phyloP scores from a whole-genome alignment of 441 rosid species.

The Jatropha podagrica region DNA sequence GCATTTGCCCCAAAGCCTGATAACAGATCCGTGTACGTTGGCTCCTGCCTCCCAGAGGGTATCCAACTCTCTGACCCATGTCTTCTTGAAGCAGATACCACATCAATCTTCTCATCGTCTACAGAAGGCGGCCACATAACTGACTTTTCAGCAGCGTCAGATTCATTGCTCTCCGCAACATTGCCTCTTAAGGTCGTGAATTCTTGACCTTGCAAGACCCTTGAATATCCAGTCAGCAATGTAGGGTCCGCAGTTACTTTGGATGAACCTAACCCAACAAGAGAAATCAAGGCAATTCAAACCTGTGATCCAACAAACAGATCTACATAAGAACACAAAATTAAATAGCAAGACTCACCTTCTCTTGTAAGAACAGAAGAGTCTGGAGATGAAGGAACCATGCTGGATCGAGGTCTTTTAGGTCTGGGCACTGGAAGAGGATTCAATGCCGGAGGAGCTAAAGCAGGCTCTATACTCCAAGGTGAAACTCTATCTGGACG shows the following conservation, averaged over 20 bases:
- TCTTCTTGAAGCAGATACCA: conserved; percentile 56
- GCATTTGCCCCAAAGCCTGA: conserved; percentile 62
- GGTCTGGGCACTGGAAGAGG: conserved; percentile 79
- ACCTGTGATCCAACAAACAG: not conserved
- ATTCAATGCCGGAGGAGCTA: conserved; percentile 81
- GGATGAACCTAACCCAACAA: conserved; percentile 49
- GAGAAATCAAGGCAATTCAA: conserved; percentile 11
- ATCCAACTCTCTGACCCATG: conserved; percentile 60
- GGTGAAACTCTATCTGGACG: conserved; percentile 97
- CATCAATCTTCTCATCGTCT: conserved; percentile 63
- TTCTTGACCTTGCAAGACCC: conserved; percentile 99
- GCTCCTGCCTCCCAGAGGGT: conserved; percentile 55
- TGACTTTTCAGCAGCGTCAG: conserved; percentile 60
- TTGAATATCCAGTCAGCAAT: conserved; percentile 62
- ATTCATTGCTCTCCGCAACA: conserved; percentile 59
- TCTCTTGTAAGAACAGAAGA: conserved; percentile 78
- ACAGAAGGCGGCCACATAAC: conserved; percentile 55
- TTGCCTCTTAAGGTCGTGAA: conserved; percentile 70
- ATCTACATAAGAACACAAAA: not conserved
- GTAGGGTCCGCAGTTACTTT: conserved; percentile 66
- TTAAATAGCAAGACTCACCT: conserved; percentile 39
- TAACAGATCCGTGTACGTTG: conserved; percentile 71
- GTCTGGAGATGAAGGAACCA: conserved; percentile 63
- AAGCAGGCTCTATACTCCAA: conserved; percentile 94
- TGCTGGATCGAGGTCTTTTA: conserved; percentile 73